These are phyloP conservation scores for Dothideomycetes sp. DNA, from an alignment of 2,329 filamentous ascomycete genomes.

Conservation along the genomic window DNA sequence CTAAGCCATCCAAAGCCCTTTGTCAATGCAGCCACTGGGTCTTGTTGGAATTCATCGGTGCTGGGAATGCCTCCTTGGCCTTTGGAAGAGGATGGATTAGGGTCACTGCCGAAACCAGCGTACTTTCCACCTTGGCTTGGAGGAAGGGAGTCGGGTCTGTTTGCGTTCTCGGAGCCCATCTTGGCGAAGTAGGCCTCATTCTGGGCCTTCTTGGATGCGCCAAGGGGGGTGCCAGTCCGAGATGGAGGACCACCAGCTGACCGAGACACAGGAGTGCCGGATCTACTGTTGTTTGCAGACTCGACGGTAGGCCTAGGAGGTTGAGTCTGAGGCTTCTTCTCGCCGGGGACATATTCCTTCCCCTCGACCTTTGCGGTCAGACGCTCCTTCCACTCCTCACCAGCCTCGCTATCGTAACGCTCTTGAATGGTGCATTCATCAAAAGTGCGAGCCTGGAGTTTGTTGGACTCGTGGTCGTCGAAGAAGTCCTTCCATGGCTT, in stretches of 20 bases:
- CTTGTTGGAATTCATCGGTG: conserved; percentile 81
- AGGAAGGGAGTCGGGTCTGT: conserved; percentile 59
- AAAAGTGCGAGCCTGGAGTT: conserved; percentile 45
- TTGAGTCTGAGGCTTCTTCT: conserved; percentile 12
- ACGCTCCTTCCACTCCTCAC: conserved; percentile 92
- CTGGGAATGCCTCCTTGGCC: conserved; percentile 51
- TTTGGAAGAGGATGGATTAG: conserved; percentile 33
- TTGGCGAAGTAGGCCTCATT: conserved; percentile 87
- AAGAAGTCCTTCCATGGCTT: conserved; percentile 81
- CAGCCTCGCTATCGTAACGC: conserved; percentile 77
- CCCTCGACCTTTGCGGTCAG: conserved; percentile 81
- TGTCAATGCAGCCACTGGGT: conserved; percentile 76
- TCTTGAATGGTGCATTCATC: conserved; percentile 85
- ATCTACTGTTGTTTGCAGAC: conserved; percentile 15
- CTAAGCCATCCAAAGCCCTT: conserved; percentile 95
- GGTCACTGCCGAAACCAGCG: conserved; percentile 74
- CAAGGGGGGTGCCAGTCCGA: conserved; percentile 14
- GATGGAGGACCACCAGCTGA: conserved; percentile 14
- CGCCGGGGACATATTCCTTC: conserved; percentile 66
- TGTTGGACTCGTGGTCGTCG: conserved; percentile 43
- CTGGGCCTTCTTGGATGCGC: conserved; percentile 44
- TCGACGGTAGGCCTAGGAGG: conserved; percentile 16
- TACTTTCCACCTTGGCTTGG: conserved; percentile 92
- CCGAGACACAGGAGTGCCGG: conserved; percentile 14
- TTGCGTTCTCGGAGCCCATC: conserved; percentile 73